Evolutionary conservation across 176 grass and related monocot species (phyloP).

Genomic region (Eleusine coracana): DNA sequence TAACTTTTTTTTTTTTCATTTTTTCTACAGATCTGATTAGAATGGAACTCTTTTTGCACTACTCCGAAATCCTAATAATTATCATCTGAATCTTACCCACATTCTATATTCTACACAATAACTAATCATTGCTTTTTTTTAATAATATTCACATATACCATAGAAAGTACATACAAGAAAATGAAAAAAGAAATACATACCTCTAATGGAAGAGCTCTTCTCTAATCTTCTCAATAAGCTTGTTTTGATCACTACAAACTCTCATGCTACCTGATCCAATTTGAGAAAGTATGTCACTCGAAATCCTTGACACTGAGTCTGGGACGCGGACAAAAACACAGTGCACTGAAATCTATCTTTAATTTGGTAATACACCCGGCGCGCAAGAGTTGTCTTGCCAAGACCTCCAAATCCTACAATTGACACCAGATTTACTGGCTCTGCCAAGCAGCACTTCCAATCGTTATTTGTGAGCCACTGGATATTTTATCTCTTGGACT

Average conservation of each 20-base stretch:
- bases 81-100: too few species aligned
- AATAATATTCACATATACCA: too few species aligned
- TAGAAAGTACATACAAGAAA: too few species aligned
- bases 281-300: background rate
- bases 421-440: background rate
- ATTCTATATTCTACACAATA: too few species aligned
- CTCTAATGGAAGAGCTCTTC: background rate
- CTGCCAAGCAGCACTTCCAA: too few species aligned
- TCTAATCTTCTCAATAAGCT: background rate
- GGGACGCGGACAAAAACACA: background rate
- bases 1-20: too few species aligned
- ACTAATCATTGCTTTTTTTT: too few species aligned
- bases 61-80: too few species aligned
- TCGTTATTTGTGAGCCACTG: background rate
- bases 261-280: background rate
- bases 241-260: background rate
- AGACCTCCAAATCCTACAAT: background rate
- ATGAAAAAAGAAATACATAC: background rate
- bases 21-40: too few species aligned
- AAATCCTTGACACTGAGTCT: background rate
- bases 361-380: background rate
- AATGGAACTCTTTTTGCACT: too few species aligned
- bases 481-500: background rate
- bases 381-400: conserved; percentile 31
- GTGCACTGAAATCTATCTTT: background rate